Evolutionary conservation across 306 rosid species (phyloP).

Genomic region (Comarum palustre): DNA sequence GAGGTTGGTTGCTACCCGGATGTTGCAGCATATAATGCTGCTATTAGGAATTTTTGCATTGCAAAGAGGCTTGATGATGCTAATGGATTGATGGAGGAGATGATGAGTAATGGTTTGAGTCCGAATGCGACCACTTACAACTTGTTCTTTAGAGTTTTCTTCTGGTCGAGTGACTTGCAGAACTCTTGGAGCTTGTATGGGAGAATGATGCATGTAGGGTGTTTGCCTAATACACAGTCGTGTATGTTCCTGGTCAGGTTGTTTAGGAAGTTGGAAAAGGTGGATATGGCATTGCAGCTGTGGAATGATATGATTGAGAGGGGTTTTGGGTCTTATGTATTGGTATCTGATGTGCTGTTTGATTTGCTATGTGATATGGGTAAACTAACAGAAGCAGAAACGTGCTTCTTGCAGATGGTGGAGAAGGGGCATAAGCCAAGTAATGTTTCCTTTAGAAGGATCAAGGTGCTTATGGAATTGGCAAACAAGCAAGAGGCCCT

Average conservation of each 20-base stretch:
- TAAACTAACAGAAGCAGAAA: constrained; percentile 69
- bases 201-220: constrained; percentile 62
- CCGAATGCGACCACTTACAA: constrained; percentile 82
- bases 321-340: constrained; percentile 73
- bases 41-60: constrained; percentile 76
- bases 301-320: constrained; percentile 88
- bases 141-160: constrained; percentile 70
- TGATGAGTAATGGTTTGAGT: constrained; percentile 60
- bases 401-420: constrained; percentile 79
- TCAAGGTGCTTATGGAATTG: constrained; percentile 82
- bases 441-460: constrained; percentile 67
- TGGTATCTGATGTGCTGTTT: constrained; percentile 85
- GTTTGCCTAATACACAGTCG: constrained; percentile 81
- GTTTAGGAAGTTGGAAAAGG: constrained; percentile 67
- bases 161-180: constrained; percentile 69
- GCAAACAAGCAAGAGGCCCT: constrained; percentile 65
- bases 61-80: constrained; percentile 83
- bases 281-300: constrained; percentile 72
- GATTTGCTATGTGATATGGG: constrained; percentile 86
- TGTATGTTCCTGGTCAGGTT: constrained; percentile 79
- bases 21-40: constrained; percentile 78
- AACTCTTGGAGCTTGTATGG: constrained; percentile 68
- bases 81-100: constrained; percentile 64
- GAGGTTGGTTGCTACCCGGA: constrained; percentile 81
- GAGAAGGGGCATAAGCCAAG: constrained; percentile 90